These are phyloP conservation scores for Yarrowia porcina DNA, from an alignment of 805 yeast genomes.

Conservation along the genomic window DNA sequence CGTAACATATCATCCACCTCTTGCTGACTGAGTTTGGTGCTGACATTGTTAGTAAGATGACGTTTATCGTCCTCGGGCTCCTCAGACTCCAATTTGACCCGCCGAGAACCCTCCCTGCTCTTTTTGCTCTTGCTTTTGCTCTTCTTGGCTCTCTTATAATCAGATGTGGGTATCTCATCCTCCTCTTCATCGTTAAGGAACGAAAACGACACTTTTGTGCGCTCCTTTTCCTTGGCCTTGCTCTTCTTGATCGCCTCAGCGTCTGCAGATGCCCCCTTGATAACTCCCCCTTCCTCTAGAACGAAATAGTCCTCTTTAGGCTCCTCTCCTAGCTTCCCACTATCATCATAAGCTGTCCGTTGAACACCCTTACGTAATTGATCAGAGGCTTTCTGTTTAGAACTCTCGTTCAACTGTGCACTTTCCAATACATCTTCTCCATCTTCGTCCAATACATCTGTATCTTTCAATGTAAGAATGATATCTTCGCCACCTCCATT, in stretches of 20 bases:
- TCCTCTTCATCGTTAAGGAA: slow-evolving; percentile 32
- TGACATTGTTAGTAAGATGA: slow-evolving; percentile 26
- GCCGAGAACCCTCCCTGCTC: slow-evolving; percentile 44
- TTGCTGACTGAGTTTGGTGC: slow-evolving; percentile 34
- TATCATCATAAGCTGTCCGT: slow-evolving; percentile 32
- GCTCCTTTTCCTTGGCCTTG: slow-evolving; percentile 29
- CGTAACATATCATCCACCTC: slow-evolving; percentile 37
- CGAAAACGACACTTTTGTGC: slow-evolving; percentile 31
- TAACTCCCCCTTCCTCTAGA: slow-evolving; percentile 40
- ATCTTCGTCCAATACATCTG: slow-evolving; percentile 37
- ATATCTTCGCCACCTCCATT: slow-evolving; percentile 42
- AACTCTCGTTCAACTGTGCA: slow-evolving; percentile 39
- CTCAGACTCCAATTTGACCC: slow-evolving; percentile 41
- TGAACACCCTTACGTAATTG: slow-evolving; percentile 35
- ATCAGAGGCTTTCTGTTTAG: slow-evolving; percentile 34
- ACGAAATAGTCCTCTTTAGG: slow-evolving; percentile 36
- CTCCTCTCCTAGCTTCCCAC: slow-evolving; percentile 35
- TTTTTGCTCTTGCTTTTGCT: slow-evolving; percentile 46
- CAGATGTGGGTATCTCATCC: slow-evolving; percentile 31
- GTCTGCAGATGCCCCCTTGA: slow-evolving; percentile 29
- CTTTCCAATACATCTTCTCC: slow-evolving; percentile 45
- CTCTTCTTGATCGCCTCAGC: slow-evolving; percentile 26
- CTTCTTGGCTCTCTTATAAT: slow-evolving; percentile 37
- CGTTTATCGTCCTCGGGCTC: slow-evolving; percentile 31
- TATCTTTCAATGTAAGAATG: slow-evolving; percentile 58